These are phyloP conservation scores for Triticum timopheevii DNA, from an alignment of 176 grass and related monocot genomes.

Conservation along the genomic window DNA sequence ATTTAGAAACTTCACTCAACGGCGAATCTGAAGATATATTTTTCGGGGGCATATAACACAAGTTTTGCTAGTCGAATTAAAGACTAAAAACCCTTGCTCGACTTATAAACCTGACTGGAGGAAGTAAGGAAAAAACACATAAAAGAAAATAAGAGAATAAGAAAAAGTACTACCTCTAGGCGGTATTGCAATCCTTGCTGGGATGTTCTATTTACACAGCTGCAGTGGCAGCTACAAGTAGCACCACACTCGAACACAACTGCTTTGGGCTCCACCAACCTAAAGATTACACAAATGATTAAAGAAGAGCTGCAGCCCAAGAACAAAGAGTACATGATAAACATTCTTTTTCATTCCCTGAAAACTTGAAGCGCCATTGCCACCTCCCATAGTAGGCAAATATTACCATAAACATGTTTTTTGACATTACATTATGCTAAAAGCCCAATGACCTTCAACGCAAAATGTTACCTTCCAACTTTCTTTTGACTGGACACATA, in stretches of 20 bases:
- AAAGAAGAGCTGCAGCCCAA: not conserved
- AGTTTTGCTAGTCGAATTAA: not conserved
- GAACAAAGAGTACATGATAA: not conserved
- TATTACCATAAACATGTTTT: not conserved
- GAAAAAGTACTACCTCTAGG: conserved; percentile 55
- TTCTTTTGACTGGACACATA: conserved; percentile 52
- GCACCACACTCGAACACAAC: conserved; percentile 86
- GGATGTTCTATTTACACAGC: conserved; percentile 80
- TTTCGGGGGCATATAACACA: not conserved
- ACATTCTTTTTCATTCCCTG: not conserved
- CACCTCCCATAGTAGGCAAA: not conserved
- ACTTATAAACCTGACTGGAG: not conserved
- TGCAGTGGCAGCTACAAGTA: conserved; percentile 57
- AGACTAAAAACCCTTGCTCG: not conserved
- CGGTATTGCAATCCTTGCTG: conserved; percentile 82
- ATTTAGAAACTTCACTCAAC: not conserved
- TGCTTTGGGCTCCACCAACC: conserved; percentile 82
- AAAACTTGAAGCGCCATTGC: not conserved
- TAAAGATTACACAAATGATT: conserved; percentile 19
- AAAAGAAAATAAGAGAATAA: not conserved
- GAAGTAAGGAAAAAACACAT: not conserved
- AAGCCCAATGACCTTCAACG: not conserved
- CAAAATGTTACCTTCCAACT: conserved; percentile 42
- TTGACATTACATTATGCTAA: not conserved
- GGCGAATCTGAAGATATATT: not conserved